Percentiles rank a stretch among this genome's conserved stretches.
Evolutionary conservation across 2,329 filamentous ascomycete species (phyloP).

Genomic region (Exophiala calicioides): DNA sequence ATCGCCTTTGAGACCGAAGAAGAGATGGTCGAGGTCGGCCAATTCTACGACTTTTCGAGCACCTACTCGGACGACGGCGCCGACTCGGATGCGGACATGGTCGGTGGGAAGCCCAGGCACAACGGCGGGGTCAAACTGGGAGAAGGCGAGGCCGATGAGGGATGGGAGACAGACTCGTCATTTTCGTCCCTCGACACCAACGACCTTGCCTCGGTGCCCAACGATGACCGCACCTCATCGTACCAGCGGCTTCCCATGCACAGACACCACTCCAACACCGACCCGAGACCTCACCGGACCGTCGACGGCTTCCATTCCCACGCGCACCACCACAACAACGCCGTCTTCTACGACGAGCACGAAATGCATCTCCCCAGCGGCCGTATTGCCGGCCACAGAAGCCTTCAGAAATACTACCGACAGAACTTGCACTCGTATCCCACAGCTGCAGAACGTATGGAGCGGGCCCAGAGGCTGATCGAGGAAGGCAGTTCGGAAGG

Average conservation of each 20-base stretch:
- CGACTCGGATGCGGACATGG: slow-evolving; percentile 59
- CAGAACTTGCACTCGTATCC: slow-evolving; percentile 90
- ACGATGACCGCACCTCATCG: slow-evolving; percentile 69
- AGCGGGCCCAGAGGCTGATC: slow-evolving; percentile 42
- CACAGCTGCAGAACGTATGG: slow-evolving; percentile 71
- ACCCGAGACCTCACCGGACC: slow-evolving; percentile 71
- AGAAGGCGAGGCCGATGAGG: slow-evolving; percentile 66
- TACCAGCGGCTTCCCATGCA: slow-evolving; percentile 72
- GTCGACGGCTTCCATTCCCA: slow-evolving; percentile 80
- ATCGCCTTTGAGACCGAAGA: slow-evolving; percentile 87
- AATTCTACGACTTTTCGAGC: slow-evolving; percentile 95
- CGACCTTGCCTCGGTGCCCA: slow-evolving; percentile 76
- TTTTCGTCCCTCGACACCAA: slow-evolving; percentile 82
- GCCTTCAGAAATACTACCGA: slow-evolving; percentile 81
- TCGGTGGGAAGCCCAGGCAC: slow-evolving; percentile 50
- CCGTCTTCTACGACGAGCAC: slow-evolving; percentile 87
- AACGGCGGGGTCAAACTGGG: slow-evolving; percentile 64
- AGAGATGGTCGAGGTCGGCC: slow-evolving; percentile 90
- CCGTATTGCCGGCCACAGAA: slow-evolving; percentile 85
- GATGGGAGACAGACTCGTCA: slow-evolving; percentile 94
- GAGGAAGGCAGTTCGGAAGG: slow-evolving; percentile 52
- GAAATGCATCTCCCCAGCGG: slow-evolving; percentile 92
- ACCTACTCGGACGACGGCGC: slow-evolving; percentile 84
- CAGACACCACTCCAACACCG: slow-evolving; percentile 71
- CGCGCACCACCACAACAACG: slow-evolving; percentile 71